phyloP scores from a whole-genome alignment of 1,284 basidiomycete genomes.

The Leccinum solheimii region DNA sequence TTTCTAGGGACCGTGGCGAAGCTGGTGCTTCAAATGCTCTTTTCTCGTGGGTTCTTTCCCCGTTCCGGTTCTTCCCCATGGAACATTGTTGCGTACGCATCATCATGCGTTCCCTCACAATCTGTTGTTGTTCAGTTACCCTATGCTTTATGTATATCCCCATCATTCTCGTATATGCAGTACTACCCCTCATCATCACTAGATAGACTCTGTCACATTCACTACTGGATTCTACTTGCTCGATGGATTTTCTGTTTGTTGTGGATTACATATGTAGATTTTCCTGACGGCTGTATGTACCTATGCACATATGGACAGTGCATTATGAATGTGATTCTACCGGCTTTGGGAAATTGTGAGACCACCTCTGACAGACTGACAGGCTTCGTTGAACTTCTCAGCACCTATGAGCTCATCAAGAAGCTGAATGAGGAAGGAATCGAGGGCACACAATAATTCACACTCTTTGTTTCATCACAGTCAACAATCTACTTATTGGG shows the following conservation, averaged over 20 bases:
- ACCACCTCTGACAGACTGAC: too few relatives aligned
- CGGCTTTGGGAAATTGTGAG: too few relatives aligned
- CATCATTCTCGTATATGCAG: not conserved
- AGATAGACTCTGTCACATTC: not conserved
- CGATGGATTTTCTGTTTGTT: not conserved
- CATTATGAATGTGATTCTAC: too few relatives aligned
- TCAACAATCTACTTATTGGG: too few relatives aligned
- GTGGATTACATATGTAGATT: not conserved
- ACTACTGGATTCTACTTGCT: not conserved
- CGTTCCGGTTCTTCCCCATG: not conserved
- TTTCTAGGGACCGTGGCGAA: not conserved
- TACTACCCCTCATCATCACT: not conserved
- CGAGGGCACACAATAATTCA: too few relatives aligned
- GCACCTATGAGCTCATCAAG: too few relatives aligned
- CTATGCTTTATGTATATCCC: not conserved
- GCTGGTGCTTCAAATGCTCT: not conserved
- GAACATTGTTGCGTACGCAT: not conserved
- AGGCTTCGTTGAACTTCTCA: too few relatives aligned
- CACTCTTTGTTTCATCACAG: too few relatives aligned
- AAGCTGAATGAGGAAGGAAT: too few relatives aligned
- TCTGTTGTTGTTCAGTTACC: not conserved
- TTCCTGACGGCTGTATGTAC: too few relatives aligned
- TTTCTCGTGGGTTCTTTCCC: not conserved
- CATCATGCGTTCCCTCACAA: not conserved
- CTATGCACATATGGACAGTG: too few relatives aligned